Base-by-base conservation (phyloP, 2,329 filamentous ascomycete genomes). In the Colletotrichum ledebouriae region DNA sequence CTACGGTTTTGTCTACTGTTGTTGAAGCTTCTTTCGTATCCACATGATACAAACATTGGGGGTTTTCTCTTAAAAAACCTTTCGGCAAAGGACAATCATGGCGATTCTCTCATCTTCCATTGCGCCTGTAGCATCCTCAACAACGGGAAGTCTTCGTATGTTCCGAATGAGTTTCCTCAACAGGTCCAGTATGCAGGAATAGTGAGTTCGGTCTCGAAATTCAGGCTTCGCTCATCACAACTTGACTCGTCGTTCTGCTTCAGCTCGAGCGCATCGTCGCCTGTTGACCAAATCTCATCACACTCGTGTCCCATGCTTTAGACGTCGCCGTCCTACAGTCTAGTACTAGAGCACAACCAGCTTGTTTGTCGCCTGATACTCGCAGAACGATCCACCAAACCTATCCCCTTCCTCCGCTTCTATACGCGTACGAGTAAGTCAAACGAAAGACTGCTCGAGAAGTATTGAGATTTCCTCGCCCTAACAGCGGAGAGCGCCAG, bases 371-470 rank as follows among this genome's bases (percentile, higher is more conserved):
- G 22, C 46, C 56, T 11, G 13, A 37, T 13, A 29, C 33, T 25
- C 11, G 3, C 6, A 59, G 57, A 47, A 49, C n/a, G 29, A 49
- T 29, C 29, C 57, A 12, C 57, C 44, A 59, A 33, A 49, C 42
- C 6, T 92, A 90, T 78, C 85, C 82, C 5, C 87, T 93, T 3
- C 90, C 90, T 41, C 78, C 83, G 52, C 84, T 93, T 9, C 90
- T 90, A 15, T 93, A 92, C 75, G 86, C 85, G 67, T 92, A 92
- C 76, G 80, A 92, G 86, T 90, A 92, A 79, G 79, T 87, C 80
- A 11, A 57, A 29, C n/a, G 90, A 2, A 17, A 17, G 17, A 17
- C 17, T 17, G 17, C 17, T 17, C 17, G 17, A 17, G 2, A 1
- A 17, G 17, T 17, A 17, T 17, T 17, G 17, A 17, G 17, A 2